These are phyloP conservation scores for Cryphonectria carpinicola DNA, from an alignment of 2,329 filamentous ascomycete species.

Conservation along the genomic window DNA sequence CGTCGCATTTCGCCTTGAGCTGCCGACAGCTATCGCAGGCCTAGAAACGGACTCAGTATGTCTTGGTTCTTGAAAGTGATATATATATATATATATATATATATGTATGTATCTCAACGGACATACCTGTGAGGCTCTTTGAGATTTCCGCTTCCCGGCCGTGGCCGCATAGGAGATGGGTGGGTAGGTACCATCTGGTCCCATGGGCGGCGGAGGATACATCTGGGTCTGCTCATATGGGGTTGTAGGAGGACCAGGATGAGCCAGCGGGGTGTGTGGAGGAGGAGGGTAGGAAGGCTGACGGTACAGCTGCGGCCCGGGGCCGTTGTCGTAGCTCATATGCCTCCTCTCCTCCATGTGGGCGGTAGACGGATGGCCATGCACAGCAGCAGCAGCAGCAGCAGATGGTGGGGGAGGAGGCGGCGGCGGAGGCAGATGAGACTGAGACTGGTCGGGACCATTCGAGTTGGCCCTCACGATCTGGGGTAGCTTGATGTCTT, in stretches of 20 bases:
- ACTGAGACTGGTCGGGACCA: conserved; percentile 43
- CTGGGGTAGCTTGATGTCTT: conserved; percentile 50
- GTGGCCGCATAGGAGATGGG: conserved; percentile 48
- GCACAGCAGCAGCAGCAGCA: conserved; percentile 9
- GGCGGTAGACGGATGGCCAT: conserved; percentile 37
- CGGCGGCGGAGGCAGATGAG: conserved; percentile 37
- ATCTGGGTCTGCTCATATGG: conserved; percentile 40
- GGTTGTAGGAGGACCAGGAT: conserved; percentile 36
- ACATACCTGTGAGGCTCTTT: conserved; percentile 65
- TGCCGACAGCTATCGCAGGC: conserved; percentile 90
- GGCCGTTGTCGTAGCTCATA: conserved; percentile 56
- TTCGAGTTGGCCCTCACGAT: conserved; percentile 57
- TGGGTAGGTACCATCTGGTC: conserved; percentile 45
- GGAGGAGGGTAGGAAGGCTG: conserved; percentile 47
- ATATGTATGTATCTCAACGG: background rate
- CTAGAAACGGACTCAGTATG: conserved; percentile 44
- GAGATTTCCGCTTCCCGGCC: conserved; percentile 63
- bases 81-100: background rate
- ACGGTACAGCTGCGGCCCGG: conserved; percentile 49
- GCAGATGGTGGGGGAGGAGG: conserved; percentile 20
- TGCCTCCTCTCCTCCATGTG: conserved; percentile 55
- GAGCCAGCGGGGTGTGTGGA: conserved; percentile 42
- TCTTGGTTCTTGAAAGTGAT: background rate
- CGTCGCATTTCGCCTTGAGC: conserved; percentile 90
- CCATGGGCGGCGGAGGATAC: conserved; percentile 33